phyloP scores from a whole-genome alignment of 2,329 filamentous ascomycete genomes.

The Coniosporium tulheliwenetii region DNA sequence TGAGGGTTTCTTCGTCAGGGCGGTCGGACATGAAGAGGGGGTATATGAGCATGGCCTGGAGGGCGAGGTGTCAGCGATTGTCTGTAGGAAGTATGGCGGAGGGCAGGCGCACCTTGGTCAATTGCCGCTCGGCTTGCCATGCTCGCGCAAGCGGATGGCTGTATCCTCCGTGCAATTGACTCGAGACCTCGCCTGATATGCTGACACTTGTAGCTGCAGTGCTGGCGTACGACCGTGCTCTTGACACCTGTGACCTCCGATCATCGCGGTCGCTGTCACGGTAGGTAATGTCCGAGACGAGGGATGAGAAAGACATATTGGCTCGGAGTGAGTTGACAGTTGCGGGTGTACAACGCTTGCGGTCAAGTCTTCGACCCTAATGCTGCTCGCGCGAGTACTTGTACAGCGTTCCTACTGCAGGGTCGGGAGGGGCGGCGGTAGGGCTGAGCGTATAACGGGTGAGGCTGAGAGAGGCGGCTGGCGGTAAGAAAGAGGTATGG shows the following conservation, averaged over 20 bases:
- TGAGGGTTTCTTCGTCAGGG: conserved; percentile 78
- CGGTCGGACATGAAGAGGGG: conserved; percentile 92
- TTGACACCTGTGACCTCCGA: conserved; percentile 28
- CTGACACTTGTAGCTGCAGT: conserved; percentile 36
- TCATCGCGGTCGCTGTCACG: conserved; percentile 27
- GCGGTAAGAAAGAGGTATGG: no score
- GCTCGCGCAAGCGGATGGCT: conserved; percentile 33
- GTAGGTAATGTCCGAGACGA: conserved; percentile 35
- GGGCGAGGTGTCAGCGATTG: neutral
- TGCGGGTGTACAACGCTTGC: neutral
- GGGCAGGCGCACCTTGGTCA: conserved; percentile 26
- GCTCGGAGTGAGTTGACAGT: neutral
- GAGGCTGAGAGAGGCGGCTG: no score
- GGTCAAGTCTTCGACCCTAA: neutral
- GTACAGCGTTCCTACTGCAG: neutral
- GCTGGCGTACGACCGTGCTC: conserved; percentile 32
- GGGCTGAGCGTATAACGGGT: neutral
- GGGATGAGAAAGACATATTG: conserved; percentile 35
- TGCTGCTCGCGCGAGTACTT: neutral
- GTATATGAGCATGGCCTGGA: conserved; percentile 93
- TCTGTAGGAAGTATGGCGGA: neutral
- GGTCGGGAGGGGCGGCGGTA: neutral
- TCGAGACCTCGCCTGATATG: conserved; percentile 35
- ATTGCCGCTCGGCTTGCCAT: conserved; percentile 37
- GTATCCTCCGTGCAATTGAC: conserved; percentile 36